Base-by-base conservation (phyloP, 108 stramenopile species). In the Cyclotella choctawhatcheeana region DNA sequence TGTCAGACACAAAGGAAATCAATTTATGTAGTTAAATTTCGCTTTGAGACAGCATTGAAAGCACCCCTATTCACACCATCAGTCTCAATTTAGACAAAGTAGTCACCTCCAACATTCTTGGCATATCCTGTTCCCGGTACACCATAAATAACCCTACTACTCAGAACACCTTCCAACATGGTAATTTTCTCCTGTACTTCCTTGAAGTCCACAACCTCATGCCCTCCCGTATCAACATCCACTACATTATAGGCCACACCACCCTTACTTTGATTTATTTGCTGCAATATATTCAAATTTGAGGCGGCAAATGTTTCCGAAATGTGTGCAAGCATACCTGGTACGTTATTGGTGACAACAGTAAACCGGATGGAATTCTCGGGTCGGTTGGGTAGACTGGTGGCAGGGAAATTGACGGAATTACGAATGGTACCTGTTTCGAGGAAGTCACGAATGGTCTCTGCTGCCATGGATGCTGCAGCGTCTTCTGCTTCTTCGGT, bases 401-500 rank as follows among this genome's bases (percentile, higher is more conserved):
- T 84, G 59, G 79, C 65, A 5, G 97, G 93, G 82, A 96, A 96
- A 86, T 97, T 97, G 44, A 97, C 97, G 60, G 86, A 87, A 84
- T 96, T 92, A 16, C 62, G 61, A 75, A 96, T 94, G 43, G 89
- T 85, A 52, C 95, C 94, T 18, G 81, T 87, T 77, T 95, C 93
- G 58, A 97, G 82, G 76, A 83, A 96, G 58, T 85, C 81, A 47
- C 84, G 85, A 69, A 97, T 93, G 31, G 95, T 94, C 62, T 92
- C 84, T 4, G 94, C 94, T 26, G 95, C 95, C 93, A 95, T 96
- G 75, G 89, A 71, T 20, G 97, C 90, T 43, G 95, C 97, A 62
- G 91, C 87, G 78, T 95, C 94, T 83, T 98, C 95, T 27, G 98
- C 98, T 84, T 98, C 98, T 65, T 84, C 92, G 14, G 98, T 98